A percentile compares a stretch with the other conserved stretches of the same genome.
Conservation (phyloP, 148 eudicot genomes). For the Nepenthes mirabilis region DNA sequence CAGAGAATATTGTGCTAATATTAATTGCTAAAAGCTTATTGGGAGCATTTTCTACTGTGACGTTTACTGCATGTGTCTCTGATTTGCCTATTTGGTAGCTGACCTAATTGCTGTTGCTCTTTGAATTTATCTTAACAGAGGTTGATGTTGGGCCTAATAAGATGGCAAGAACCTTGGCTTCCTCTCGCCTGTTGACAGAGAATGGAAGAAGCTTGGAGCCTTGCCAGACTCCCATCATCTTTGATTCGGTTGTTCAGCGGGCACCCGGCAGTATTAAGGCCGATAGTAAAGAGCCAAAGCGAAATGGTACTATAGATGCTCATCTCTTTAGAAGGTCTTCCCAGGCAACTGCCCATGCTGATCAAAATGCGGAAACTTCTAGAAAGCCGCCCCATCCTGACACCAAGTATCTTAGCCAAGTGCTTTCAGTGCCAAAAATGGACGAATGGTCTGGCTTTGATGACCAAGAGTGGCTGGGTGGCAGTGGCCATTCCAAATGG, state of each 20-base stretch:
- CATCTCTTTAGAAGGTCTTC: conserved; percentile 20
- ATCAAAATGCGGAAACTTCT: conserved; percentile 24
- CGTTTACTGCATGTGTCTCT: conserved; percentile 5
- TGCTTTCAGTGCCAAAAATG: conserved; percentile 59
- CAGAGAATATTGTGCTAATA: no score
- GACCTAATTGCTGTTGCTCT: conserved; percentile 23
- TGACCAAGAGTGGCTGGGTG: conserved; percentile 68
- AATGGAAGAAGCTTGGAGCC: conserved; percentile 64
- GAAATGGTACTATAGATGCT: conserved; percentile 31
- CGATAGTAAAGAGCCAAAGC: conserved; percentile 33
- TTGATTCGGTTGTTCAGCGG: conserved; percentile 25
- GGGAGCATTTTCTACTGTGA: conserved; percentile 4
- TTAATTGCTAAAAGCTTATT: background rate
- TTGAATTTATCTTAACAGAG: conserved; percentile 54
- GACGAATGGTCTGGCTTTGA: conserved; percentile 43
- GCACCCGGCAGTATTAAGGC: conserved; percentile 15
- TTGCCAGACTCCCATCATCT: conserved; percentile 21
- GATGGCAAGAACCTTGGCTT: conserved; percentile 36
- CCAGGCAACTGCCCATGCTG: conserved; percentile 20
- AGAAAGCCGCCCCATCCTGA: conserved; percentile 72
- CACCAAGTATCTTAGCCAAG: conserved; percentile 45
- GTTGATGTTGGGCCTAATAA: conserved; percentile 43
- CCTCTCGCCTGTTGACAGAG: conserved; percentile 32
- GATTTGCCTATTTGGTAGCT: conserved; percentile 14
- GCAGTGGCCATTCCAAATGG: conserved; percentile 12